These are phyloP conservation scores for Mycena citricolor DNA, from an alignment of 1,284 basidiomycete genomes.

Conservation along the genomic window DNA sequence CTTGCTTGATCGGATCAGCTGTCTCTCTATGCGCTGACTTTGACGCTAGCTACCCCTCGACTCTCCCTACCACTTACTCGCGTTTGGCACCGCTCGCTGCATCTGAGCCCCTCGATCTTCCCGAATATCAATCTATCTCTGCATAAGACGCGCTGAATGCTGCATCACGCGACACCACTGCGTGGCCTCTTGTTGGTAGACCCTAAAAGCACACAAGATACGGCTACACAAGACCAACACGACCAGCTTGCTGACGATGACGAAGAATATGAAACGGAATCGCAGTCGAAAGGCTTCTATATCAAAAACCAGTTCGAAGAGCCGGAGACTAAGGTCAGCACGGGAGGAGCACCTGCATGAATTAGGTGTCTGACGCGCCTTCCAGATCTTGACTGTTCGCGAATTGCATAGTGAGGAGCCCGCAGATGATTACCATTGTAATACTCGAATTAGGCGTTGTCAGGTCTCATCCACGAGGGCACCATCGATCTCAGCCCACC, in stretches of 20 bases:
- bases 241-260: slow-evolving; percentile 24
- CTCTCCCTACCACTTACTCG: no score
- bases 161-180: no score
- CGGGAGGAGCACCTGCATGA: no score
- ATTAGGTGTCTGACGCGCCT: not conserved
- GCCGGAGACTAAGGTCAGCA: not conserved
- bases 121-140: no score
- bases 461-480: slow-evolving; percentile 64
- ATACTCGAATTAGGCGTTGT: slow-evolving; percentile 6
- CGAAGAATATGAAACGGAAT: slow-evolving; percentile 53
- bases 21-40: no score
- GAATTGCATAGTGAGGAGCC: slow-evolving; percentile 52
- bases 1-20: no score
- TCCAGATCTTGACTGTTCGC: slow-evolving; percentile 38
- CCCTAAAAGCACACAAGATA: no score
- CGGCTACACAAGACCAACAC: not conserved
- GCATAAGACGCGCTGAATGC: no score
- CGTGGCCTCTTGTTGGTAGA: no score
- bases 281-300: slow-evolving; percentile 31
- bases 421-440: not conserved
- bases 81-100: no score
- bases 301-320: slow-evolving; percentile 1
- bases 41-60: no score
- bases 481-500: slow-evolving; percentile 62
- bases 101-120: no score